A percentile compares a stretch with the other conserved stretches of the same genome.
These are phyloP conservation scores for Solanum appendiculatum DNA, from an alignment of 257 asterid genomes.

Conservation along the genomic window DNA sequence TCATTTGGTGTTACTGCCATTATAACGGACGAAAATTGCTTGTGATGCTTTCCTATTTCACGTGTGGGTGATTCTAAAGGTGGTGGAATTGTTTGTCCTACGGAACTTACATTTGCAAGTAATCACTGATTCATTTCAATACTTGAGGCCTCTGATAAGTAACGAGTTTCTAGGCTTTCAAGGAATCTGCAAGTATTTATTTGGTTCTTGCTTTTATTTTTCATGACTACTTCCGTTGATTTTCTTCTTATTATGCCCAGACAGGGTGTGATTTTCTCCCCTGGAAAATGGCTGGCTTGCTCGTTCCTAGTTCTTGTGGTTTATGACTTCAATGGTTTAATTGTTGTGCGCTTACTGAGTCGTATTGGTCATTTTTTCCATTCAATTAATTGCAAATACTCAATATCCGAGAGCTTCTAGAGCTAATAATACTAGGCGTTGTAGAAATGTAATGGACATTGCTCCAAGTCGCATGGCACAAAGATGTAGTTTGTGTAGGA, in stretches of 20 bases:
- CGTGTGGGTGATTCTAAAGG: neutral
- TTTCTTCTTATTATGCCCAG: neutral
- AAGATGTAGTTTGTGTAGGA: neutral
- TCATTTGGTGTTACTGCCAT: neutral
- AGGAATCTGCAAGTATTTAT: neutral
- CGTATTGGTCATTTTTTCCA: neutral
- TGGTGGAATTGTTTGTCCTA: neutral
- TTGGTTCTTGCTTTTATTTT: neutral
- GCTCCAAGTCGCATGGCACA: neutral
- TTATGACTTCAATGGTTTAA: no score
- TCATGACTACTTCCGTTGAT: neutral
- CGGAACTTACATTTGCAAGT: neutral
- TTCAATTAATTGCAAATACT: neutral
- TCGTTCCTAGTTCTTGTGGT: no score
- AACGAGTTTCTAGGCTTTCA: neutral
- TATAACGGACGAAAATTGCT: neutral
- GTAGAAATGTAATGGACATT: neutral
- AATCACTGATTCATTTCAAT: neutral
- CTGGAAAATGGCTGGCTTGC: no score
- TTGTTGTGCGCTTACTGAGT: no score
- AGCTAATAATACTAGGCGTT: neutral
- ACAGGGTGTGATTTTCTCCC: no score
- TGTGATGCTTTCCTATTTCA: neutral
- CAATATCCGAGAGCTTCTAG: neutral
- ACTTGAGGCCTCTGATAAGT: neutral